These are phyloP conservation scores for Boletus subcaerulescens DNA, from an alignment of 768 basidiomycete genomes.

Conservation along the genomic window DNA sequence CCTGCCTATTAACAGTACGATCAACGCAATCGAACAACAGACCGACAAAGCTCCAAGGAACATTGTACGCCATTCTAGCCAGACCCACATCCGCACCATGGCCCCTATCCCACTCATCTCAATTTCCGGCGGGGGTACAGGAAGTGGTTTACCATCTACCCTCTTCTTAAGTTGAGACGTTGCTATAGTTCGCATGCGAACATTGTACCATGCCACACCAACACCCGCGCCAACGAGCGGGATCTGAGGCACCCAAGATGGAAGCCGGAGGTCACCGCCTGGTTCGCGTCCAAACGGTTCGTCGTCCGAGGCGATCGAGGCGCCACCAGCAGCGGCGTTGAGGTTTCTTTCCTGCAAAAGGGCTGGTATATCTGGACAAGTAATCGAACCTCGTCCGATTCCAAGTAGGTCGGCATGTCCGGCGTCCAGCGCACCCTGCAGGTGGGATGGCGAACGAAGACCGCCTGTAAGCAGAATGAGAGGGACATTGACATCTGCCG, in stretches of 20 bases:
- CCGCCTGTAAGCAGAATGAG: slow-evolving; percentile 82
- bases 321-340: slow-evolving; percentile 1
- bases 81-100: slow-evolving; percentile 48
- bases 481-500: slow-evolving; percentile 37
- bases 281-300: slow-evolving; percentile 42
- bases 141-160: background rate
- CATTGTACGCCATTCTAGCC: slow-evolving; percentile 26
- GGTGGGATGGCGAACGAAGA: slow-evolving; percentile 55
- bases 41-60: background rate
- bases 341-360: slow-evolving; percentile 27
- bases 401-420: slow-evolving; percentile 74
- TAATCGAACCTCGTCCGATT: slow-evolving; percentile 63
- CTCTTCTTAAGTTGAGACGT: slow-evolving; percentile 5
- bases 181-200: slow-evolving; percentile 55
- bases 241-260: slow-evolving; percentile 41
- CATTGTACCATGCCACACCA: slow-evolving; percentile 63
- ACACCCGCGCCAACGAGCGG: slow-evolving; percentile 64
- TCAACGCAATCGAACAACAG: background rate
- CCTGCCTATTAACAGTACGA: background rate
- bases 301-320: slow-evolving; percentile 19
- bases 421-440: slow-evolving; percentile 50
- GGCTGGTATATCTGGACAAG: slow-evolving; percentile 58
- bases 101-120: slow-evolving; percentile 35
- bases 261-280: slow-evolving; percentile 17
- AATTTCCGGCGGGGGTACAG: slow-evolving; percentile 20